Evolutionary conservation across 2,329 filamentous ascomycete genomes (phyloP).

Genomic region (Colletotrichum salicis): DNA sequence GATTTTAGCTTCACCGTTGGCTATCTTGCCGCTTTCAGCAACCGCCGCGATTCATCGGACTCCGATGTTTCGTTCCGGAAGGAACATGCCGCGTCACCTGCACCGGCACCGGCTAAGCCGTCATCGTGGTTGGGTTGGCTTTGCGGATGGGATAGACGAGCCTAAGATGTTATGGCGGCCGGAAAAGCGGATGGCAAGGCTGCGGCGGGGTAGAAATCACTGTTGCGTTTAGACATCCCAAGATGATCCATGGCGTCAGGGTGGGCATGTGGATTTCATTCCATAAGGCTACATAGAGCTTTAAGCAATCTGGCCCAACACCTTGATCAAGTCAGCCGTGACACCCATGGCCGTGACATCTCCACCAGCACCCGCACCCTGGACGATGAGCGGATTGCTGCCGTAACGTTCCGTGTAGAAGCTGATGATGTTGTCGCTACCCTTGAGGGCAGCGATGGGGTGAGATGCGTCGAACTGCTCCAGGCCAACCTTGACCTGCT

Average conservation of each 20-base stretch:
- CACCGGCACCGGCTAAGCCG: background rate
- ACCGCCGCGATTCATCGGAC: conserved; percentile 9
- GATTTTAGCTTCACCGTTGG: conserved; percentile 68
- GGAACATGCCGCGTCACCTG: background rate
- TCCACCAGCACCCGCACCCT: conserved; percentile 92
- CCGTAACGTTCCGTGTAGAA: conserved; percentile 98
- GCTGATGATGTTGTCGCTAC: conserved; percentile 98
- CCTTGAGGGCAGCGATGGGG: conserved; percentile 93
- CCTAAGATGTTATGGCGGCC: background rate
- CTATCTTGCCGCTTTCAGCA: conserved; percentile 30
- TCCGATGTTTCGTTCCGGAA: conserved; percentile 17
- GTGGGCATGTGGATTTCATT: background rate
- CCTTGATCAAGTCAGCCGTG: conserved; percentile 91
- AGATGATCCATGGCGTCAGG: background rate
- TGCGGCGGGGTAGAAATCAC: background rate
- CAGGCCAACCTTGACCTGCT: conserved; percentile 89
- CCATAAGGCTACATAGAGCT: conserved; percentile 14
- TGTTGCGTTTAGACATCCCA: background rate
- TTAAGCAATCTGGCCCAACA: conserved; percentile 75
- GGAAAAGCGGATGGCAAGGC: background rate
- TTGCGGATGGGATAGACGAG: conserved; percentile 24
- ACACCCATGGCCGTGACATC: conserved; percentile 99
- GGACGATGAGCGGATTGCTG: conserved; percentile 88
- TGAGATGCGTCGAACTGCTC: conserved; percentile 89
- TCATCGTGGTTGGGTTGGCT: conserved; percentile 26